Evolutionary conservation across 2,329 filamentous ascomycete genomes (phyloP).

Genomic region (Simplicillium sp.): DNA sequence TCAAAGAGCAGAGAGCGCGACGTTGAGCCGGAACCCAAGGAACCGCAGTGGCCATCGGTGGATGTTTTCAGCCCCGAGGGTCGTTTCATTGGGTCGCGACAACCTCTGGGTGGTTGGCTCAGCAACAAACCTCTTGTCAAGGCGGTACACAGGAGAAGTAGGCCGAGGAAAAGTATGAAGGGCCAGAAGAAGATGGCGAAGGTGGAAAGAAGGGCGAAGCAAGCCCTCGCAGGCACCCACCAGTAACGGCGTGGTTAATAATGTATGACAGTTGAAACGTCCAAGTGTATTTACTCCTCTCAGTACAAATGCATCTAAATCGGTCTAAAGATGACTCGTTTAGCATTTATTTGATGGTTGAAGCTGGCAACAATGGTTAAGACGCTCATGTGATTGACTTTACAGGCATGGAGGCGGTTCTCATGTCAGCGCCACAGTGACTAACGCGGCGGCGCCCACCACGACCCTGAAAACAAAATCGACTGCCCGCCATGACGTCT

Average conservation of each 20-base stretch:
- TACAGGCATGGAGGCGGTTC: slow-evolving; percentile 1
- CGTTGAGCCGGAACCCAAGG: slow-evolving; percentile 7
- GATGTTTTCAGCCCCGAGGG: slow-evolving; percentile 83
- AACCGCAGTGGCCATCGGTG: slow-evolving; percentile 55
- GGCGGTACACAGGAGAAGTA: slow-evolving; percentile 35
- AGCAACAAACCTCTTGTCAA: slow-evolving; percentile 46
- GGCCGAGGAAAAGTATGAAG: slow-evolving; percentile 65
- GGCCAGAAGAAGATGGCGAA: slow-evolving; percentile 36
- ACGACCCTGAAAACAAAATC: neutral
- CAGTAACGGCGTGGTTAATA: too few relatives aligned
- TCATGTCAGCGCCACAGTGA: slow-evolving; percentile 7
- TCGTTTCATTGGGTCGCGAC: slow-evolving; percentile 59
- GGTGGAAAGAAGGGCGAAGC: slow-evolving; percentile 15
- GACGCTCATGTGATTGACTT: too few relatives aligned
- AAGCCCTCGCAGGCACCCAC: too few relatives aligned
- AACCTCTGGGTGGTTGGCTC: slow-evolving; percentile 64
- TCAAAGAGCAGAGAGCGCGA: neutral
- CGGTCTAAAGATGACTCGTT: too few relatives aligned
- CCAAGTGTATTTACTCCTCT: too few relatives aligned
- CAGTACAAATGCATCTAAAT: too few relatives aligned
- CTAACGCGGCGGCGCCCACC: slow-evolving; percentile 4
- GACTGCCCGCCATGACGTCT: neutral
- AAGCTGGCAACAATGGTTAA: too few relatives aligned
- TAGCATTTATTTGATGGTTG: too few relatives aligned
- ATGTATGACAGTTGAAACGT: too few relatives aligned